phyloP scores from a whole-genome alignment of 1,284 basidiomycete species.

The Golubevia pallescens region DNA sequence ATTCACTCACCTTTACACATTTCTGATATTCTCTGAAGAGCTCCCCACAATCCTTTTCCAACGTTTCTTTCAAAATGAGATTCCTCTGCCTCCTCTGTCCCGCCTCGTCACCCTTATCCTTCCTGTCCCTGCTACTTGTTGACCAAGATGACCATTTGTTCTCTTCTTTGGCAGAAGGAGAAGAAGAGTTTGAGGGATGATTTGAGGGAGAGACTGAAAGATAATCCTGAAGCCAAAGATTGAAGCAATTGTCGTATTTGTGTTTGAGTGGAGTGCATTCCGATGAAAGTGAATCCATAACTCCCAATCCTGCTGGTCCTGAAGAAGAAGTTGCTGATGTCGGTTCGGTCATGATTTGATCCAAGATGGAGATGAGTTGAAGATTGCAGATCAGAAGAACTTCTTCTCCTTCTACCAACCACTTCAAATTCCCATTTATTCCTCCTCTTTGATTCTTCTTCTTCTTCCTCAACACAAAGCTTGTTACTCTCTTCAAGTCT shows the following conservation, averaged over 20 bases:
- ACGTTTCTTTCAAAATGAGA: constrained; percentile 63
- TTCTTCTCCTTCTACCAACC: no score
- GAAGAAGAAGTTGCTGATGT: background rate
- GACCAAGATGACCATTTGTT: constrained; percentile 34
- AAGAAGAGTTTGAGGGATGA: constrained; percentile 18
- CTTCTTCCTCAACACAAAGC: no score
- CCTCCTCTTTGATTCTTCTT: no score
- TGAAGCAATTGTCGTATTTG: constrained; percentile 90
- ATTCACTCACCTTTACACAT: constrained; percentile 78
- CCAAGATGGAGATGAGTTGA: no score
- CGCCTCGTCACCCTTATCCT: constrained; percentile 67
- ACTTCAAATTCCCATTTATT: no score
- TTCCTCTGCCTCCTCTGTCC: constrained; percentile 71
- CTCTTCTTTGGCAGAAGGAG: constrained; percentile 10
- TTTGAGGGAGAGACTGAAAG: constrained; percentile 65
- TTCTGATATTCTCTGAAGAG: constrained; percentile 79
- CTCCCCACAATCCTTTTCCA: constrained; percentile 79
- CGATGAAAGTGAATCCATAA: constrained; percentile 69
- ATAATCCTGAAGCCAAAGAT: constrained; percentile 94
- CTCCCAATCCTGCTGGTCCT: constrained; percentile 9
- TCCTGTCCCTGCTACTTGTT: constrained; percentile 58
- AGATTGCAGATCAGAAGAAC: no score
- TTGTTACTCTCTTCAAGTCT: no score
- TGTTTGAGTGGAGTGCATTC: constrained; percentile 89
- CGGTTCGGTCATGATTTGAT: background rate